Evolutionary conservation across 2,329 filamentous ascomycete genomes (phyloP), one percentile per base, ranked within the genome.

Genomic region (Neopestalotiopsis clavispora): DNA sequence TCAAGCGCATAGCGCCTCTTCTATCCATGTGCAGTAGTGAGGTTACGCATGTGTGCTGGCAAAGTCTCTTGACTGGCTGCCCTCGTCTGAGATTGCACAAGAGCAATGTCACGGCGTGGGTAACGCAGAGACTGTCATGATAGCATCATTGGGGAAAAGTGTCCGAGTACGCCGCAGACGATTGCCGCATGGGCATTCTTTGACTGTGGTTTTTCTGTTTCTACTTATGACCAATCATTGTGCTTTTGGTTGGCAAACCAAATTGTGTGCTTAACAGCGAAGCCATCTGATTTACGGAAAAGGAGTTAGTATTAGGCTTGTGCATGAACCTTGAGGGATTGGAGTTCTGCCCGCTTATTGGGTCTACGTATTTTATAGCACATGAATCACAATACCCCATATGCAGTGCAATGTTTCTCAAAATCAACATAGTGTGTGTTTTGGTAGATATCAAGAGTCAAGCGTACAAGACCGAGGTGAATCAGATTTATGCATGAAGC

Each of bases 331-430:
- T 52, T 52, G 34, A 52, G 45, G 23, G 45, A 20, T 52, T 52
- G 45, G 20, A 52, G 20, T 52, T 52, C 45, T 52, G 45, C 45
- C 45, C 45, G 20, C 45, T n/a, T 10, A 20, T 52, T 52, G 45
- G 45, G 45, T n/a, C 45, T 52, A 52, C 14, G 20, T 52, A 17
- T 52, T 20, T 52, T 52, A 52, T 52, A 52, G 17, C 45, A 52
- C 45, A 52, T n/a, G 45, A 23, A 52, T 52, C 45, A 52, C 45
- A 52, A 52, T 52, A 38, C 34, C 60, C n/a, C 20, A 40, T 63
- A 38, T 42, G 60, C 34, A 38, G 30, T 63, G 30, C 13, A 40
- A 34, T 42, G 60, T 63, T 63, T 23, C 30, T 40, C 60, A 42
- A 38, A 40, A 17, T 60, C 57, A 13, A 60, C 14, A 38, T 38